A percentile compares a stretch with the other conserved stretches of the same genome.
phyloP scores from a whole-genome alignment of 768 basidiomycete species.

The Rhodotorula diobovata region DNA sequence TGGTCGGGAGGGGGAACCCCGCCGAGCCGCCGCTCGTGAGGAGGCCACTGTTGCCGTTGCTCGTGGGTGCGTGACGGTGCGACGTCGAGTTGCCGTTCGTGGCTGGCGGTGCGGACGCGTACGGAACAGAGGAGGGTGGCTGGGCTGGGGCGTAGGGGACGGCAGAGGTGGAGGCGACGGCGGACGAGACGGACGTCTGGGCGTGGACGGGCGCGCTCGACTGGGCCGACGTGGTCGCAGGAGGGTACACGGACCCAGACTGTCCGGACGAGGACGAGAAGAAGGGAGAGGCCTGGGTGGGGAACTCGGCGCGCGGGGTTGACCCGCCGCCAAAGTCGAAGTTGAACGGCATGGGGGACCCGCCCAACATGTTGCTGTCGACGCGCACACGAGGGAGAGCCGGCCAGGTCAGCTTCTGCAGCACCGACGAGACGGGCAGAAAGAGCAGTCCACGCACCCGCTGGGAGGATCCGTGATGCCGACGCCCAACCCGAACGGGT shows the following conservation, averaged over 20 bases:
- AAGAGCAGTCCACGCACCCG: background rate
- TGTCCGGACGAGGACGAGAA: background rate
- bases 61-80: no score
- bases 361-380: background rate
- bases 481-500: conserved; percentile 21
- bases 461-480: conserved; percentile 16
- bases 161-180: background rate
- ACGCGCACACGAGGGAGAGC: no score
- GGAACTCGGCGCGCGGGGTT: background rate
- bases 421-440: no score
- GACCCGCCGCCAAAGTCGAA: background rate
- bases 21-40: no score
- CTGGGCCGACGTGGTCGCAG: background rate
- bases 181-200: background rate
- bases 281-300: conserved; percentile 15
- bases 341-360: conserved; percentile 29
- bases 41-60: background rate
- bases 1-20: background rate
- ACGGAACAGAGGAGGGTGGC: background rate
- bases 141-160: background rate
- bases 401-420: background rate
- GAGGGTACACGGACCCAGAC: background rate
- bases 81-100: no score
- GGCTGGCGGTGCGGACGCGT: background rate
- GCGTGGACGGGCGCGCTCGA: background rate